Conservation (phyloP, 2,329 filamentous ascomycete species). For the Talaromyces sp. region DNA sequence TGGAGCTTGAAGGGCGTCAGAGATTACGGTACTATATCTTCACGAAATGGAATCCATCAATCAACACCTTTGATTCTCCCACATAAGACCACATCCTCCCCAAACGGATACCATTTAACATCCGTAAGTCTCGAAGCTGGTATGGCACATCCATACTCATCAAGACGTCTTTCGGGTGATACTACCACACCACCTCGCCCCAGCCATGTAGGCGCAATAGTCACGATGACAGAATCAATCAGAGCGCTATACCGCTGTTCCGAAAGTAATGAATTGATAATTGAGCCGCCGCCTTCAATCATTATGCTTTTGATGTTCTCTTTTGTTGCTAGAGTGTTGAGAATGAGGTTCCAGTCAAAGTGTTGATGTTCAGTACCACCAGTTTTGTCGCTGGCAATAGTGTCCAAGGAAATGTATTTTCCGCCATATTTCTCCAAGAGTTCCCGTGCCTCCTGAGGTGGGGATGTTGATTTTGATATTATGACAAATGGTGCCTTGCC, state of each 20-base stretch:
- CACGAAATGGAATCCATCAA: neutral
- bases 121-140: constrained; percentile 59
- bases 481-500: constrained; percentile 74
- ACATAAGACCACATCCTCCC: constrained; percentile 76
- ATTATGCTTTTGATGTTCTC: constrained; percentile 70
- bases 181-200: constrained; percentile 78
- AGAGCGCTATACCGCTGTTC: constrained; percentile 49
- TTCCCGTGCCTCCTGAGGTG: constrained; percentile 23
- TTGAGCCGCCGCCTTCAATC: constrained; percentile 79
- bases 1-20: neutral
- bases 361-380: constrained; percentile 20
- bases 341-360: constrained; percentile 60
- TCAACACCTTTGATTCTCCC: constrained; percentile 52
- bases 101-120: constrained; percentile 73
- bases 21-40: neutral
- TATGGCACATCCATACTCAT: constrained; percentile 55
- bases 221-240: constrained; percentile 76
- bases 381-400: neutral
- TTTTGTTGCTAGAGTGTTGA: constrained; percentile 55
- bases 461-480: constrained; percentile 28
- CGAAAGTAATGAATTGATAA: constrained; percentile 75
- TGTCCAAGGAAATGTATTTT: constrained; percentile 31
- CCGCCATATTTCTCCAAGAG: constrained; percentile 32
- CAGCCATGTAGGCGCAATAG: constrained; percentile 83
- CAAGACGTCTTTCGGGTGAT: constrained; percentile 59